Conservation (phyloP, 139 green algal species). For the Coccomyxa sp. region DNA sequence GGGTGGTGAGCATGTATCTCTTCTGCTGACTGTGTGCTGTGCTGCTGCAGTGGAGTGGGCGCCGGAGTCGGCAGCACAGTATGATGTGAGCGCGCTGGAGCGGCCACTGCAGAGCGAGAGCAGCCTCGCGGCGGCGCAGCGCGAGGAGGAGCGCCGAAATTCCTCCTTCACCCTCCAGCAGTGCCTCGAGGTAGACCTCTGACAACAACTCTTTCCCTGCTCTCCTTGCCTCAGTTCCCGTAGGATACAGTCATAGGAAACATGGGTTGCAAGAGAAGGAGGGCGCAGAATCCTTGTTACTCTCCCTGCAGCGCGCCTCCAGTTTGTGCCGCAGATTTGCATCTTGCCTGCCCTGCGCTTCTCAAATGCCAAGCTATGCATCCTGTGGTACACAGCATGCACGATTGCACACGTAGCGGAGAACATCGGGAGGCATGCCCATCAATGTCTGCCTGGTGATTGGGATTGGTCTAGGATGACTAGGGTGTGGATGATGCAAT, state of each 20-base stretch:
- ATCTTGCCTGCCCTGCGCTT: not conserved
- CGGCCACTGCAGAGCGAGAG: slow-evolving; percentile 15
- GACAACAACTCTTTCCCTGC: not conserved
- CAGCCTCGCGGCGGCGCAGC: not conserved
- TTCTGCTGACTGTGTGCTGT: not conserved
- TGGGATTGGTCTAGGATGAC: not conserved
- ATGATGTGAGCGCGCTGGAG: slow-evolving; percentile 29
- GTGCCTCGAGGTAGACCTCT: slow-evolving; percentile 8
- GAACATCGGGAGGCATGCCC: not conserved
- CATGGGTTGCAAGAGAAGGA: too few relatives aligned
- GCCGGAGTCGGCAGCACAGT: slow-evolving; percentile 9
- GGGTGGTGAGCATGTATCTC: not conserved
- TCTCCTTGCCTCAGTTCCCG: not conserved
- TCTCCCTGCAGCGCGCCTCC: not conserved
- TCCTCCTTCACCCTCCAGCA: not conserved
- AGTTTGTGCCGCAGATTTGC: not conserved
- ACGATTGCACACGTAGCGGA: not conserved
- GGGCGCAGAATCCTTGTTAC: not conserved
- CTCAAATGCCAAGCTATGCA: not conserved
- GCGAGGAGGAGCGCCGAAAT: not conserved
- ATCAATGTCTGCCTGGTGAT: not conserved
- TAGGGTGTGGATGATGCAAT: not conserved
- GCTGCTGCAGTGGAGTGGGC: slow-evolving; percentile 11
- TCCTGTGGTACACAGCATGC: not conserved
- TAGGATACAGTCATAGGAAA: too few relatives aligned